Conservation (phyloP, 108 stramenopile species). For the Pseudonitzschia pungens region DNA sequence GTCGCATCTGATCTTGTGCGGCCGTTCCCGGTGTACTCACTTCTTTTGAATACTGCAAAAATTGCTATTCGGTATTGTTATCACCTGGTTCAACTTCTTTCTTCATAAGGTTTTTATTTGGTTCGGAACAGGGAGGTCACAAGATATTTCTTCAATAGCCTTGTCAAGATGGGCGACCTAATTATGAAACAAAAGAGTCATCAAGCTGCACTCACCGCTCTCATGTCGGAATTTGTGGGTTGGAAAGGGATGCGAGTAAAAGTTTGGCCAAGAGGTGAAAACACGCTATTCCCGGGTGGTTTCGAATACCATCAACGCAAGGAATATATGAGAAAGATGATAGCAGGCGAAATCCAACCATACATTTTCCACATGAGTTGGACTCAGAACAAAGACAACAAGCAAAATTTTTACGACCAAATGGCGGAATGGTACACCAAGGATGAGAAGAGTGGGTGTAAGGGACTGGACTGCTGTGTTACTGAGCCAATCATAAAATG, state of each 20-base stretch:
- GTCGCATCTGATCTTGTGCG: no score
- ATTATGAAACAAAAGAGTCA: constrained; percentile 59
- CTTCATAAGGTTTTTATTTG: constrained; percentile 87
- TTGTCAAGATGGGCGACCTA: constrained; percentile 61
- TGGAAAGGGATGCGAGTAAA: constrained; percentile 69
- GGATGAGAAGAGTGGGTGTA: not conserved
- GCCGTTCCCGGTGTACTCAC: no score
- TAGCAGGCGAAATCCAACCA: constrained; percentile 22
- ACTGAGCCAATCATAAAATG: constrained; percentile 46
- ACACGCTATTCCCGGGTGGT: constrained; percentile 48
- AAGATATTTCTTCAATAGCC: constrained; percentile 47
- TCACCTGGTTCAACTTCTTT: constrained; percentile 34
- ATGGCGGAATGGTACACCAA: constrained; percentile 60
- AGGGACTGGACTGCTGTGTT: constrained; percentile 43
- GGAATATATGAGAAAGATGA: constrained; percentile 32
- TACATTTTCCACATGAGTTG: constrained; percentile 64
- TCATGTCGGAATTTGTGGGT: constrained; percentile 62
- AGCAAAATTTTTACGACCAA: constrained; percentile 55
- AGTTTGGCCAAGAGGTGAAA: constrained; percentile 44
- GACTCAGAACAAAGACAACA: constrained; percentile 70
- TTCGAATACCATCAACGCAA: constrained; percentile 43
- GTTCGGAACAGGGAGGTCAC: constrained; percentile 61
- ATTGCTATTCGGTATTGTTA: no score
- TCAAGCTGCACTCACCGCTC: constrained; percentile 59
- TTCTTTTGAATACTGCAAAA: constrained; percentile 18